Base-by-base conservation (phyloP, 495 filamentous ascomycete species). In the Xylaria acuta region DNA sequence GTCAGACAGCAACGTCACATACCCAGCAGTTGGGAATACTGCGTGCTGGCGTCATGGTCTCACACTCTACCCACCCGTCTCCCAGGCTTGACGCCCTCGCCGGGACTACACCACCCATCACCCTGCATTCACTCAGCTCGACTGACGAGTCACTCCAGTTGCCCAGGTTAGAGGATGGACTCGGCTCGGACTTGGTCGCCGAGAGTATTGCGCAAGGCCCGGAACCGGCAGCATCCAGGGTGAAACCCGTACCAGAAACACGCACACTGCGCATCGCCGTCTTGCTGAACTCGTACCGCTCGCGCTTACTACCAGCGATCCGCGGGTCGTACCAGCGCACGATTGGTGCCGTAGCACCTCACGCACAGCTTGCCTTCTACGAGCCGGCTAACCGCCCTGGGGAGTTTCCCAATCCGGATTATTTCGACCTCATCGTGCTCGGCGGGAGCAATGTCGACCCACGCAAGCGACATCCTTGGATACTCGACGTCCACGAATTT, bases 391-490 rank as follows among this genome's bases (percentile, higher is more conserved):
- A 83, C 70, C 72, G 81, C 51, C 72, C 73, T 27, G 75, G 75
- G 11, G 60, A 75, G 5, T 76, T 83, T 18, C 84, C 84, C 2
- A 79, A 86, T 64, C 83, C 82, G n/a, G 74, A 71, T 12, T 72
- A 73, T 12, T 87, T 84, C 68, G 84, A 86, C 73, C 73, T 86
- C 45, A 83, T 87, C 70, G 81, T 87, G 53, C 69, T 86, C 32
- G 83, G 83, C 68, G 85, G 85, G 59, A 78, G 82, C 25, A 87
- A 84, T 38, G 82, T 79, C 64, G 84, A 86, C 70, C 83, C 84
- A 43, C 80, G 80, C 36, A 82, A 81, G 67, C 76, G 64, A 11
- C 80, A 85, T 59, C 70, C 70, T 14, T 86, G 85, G 84, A 82
- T 86, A 43, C 73, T 84, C 27, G 78, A 82, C 43, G 79, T 86